phyloP scores from a whole-genome alignment of 1,284 basidiomycete genomes.

The Microbotryomycetes sp. region DNA sequence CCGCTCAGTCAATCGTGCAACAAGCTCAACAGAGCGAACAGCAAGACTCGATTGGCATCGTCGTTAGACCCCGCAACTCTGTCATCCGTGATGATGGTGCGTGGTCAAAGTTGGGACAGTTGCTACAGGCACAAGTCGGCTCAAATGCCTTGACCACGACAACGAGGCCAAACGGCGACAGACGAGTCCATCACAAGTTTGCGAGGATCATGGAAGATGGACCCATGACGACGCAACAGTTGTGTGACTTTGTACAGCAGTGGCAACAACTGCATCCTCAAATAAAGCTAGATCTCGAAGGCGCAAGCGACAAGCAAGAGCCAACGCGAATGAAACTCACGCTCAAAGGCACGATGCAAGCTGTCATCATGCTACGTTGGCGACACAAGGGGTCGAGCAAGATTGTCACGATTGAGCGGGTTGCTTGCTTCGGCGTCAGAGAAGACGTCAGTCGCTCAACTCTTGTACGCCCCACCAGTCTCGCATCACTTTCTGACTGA shows the following conservation, averaged over 20 bases:
- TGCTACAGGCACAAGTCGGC: not conserved
- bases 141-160: not conserved
- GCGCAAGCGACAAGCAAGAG: not conserved
- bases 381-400: not conserved
- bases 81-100: not conserved
- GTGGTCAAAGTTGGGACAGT: not conserved
- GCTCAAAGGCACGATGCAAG: slow-evolving; percentile 9
- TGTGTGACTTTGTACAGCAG: not conserved
- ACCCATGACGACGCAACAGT: not conserved
- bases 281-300: not conserved
- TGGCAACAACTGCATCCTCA: slow-evolving; percentile 4
- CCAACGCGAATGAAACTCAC: not conserved
- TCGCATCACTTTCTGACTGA: too few relatives aligned
- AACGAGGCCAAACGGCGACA: not conserved
- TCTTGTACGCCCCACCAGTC: too few relatives aligned
- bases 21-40: slow-evolving; percentile 1
- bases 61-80: slow-evolving; percentile 1
- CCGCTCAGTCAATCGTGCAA: not conserved
- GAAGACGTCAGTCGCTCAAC: slow-evolving; percentile 17
- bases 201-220: not conserved
- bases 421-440: slow-evolving; percentile 9
- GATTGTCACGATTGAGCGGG: slow-evolving; percentile 11
- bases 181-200: not conserved
- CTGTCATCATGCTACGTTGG: slow-evolving; percentile 8
- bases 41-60: slow-evolving; percentile 2